phyloP scores from a whole-genome alignment of 2,329 filamentous ascomycete genomes.

The Fusarium phyllophilum region DNA sequence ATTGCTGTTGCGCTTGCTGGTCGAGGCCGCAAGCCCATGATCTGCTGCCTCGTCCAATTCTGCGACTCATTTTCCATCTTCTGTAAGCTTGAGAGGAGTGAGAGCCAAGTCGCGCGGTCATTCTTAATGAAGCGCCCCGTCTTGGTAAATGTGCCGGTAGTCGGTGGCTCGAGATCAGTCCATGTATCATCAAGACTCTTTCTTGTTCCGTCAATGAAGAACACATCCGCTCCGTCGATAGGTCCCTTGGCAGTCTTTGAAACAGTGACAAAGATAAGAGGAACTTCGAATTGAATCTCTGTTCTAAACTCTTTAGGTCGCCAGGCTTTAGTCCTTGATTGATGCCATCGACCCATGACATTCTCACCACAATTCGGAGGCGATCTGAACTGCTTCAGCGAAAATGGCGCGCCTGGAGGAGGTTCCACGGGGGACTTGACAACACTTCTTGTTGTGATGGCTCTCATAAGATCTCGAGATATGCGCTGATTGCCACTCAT shows the following conservation, averaged over 20 bases:
- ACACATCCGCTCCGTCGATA: not conserved
- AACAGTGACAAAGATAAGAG: not conserved
- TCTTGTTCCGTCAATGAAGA: constrained; percentile 5
- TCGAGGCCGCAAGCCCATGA: constrained; percentile 9
- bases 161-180: constrained; percentile 1
- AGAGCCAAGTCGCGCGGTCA: constrained; percentile 16
- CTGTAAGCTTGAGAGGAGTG: not conserved
- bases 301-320: constrained; percentile 14
- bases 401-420: not conserved
- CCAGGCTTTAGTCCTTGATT: constrained; percentile 13
- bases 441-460: constrained; percentile 14
- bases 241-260: not conserved
- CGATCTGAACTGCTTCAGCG: constrained; percentile 13
- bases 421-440: constrained; percentile 9
- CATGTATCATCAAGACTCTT: constrained; percentile 19
- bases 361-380: constrained; percentile 18
- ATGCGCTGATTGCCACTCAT: constrained; percentile 7
- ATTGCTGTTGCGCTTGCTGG: constrained; percentile 8
- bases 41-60: constrained; percentile 21
- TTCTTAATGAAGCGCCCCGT: constrained; percentile 9
- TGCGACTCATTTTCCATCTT: constrained; percentile 22
- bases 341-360: constrained; percentile 8
- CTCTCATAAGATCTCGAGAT: constrained; percentile 10
- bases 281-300: constrained; percentile 9
- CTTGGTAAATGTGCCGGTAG: not conserved